Evolutionary conservation across 192 early-diverging fungal species (phyloP), one percentile per base, ranked within the genome.

Genomic region (Dissophora ornata): DNA sequence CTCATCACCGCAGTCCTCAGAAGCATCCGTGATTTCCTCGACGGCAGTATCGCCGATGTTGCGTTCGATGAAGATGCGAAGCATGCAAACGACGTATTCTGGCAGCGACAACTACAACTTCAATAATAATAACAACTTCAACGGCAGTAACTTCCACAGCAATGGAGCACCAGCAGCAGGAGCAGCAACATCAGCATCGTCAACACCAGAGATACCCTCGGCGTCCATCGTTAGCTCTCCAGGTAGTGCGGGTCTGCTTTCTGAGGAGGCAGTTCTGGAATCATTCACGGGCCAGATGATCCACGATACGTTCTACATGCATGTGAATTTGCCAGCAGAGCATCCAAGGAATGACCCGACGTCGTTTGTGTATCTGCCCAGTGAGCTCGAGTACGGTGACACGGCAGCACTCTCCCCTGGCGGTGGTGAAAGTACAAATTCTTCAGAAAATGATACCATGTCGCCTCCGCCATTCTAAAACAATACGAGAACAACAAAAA

Each of bases 341-440:
- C 49, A 69, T 55, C 67, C 67, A 30, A 19, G 67, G 51, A 69
- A 69, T 30, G 67, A 69, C 32, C 51, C 49, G 5, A 45, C 48
- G 1, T 60, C 67, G 9, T 69, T 69, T 36, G 28, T 42, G 10
- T 69, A 69, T 28, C 41, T 69, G 21, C 67, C 67, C 18, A 60
- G 57, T 7, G 67, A 60, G n/a, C 50, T 69, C 29, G 67, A 69
- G 18, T 69, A 61, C 19, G 67, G 67, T 8, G 67, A 69, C 46
- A 58, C 67, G 24, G 34, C 67, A 1, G 67, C 67, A 8, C 47
- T 69, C 13, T 69, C 67, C 11, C 67, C 67, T 9, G 46, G 62
- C 29, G 47, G 55, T 42, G 29, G 52, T 48, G 10, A 40, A 47
- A 55, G 62, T 22, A 45, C 38, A 2, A 54, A 7, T 16, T 57